Conservation (phyloP, 768 basidiomycete species). For the Trametes gibbosa region DNA sequence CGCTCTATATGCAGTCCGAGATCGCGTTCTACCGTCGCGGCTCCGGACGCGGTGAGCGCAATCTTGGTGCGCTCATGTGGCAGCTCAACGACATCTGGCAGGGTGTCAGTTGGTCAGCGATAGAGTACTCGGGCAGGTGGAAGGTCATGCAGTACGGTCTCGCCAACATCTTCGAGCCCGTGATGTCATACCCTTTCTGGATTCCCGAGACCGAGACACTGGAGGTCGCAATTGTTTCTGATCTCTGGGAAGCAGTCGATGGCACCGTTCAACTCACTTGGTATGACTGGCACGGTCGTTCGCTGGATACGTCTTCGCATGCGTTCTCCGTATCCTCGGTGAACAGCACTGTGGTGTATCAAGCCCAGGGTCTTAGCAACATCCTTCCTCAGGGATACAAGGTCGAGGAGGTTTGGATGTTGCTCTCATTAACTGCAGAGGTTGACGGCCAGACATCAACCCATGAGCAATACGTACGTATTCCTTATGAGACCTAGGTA, state of each 20-base stretch:
- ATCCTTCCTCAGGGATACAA: constrained; percentile 44
- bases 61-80: constrained; percentile 57
- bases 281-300: constrained; percentile 52
- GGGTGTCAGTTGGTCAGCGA: constrained; percentile 51
- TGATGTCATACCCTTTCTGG: constrained; percentile 58
- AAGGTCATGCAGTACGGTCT: constrained; percentile 55
- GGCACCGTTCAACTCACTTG: constrained; percentile 51
- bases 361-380: constrained; percentile 37
- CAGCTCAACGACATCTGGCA: constrained; percentile 63
- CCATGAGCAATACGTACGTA: constrained; percentile 51
- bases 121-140: constrained; percentile 59
- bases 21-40: constrained; percentile 58
- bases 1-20: constrained; percentile 52
- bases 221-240: constrained; percentile 48
- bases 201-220: constrained; percentile 45
- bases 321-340: constrained; percentile 44
- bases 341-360: constrained; percentile 48
- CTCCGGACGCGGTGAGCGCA: constrained; percentile 54
- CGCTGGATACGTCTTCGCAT: constrained; percentile 36
- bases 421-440: constrained; percentile 46
- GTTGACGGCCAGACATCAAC: constrained; percentile 38
- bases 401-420: constrained; percentile 46
- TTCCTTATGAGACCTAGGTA: not conserved
- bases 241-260: constrained; percentile 44
- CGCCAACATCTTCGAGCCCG: constrained; percentile 43